Conservation (phyloP, 352 stramenopile genomes). For the Aphanomyces stellatus region DNA sequence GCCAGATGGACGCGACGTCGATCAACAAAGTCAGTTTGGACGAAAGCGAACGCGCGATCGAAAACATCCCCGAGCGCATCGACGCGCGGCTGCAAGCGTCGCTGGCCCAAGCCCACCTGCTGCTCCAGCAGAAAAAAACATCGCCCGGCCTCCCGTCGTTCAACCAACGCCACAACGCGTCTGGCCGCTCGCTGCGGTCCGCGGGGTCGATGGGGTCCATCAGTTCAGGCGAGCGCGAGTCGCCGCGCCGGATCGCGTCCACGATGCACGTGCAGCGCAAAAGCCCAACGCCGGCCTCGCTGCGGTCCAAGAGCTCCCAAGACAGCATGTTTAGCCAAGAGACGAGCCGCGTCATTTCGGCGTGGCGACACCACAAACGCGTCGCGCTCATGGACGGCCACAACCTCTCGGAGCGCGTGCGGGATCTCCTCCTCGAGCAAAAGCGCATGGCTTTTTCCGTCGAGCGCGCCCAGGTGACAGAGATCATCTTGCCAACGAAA, state of each 20-base stretch:
- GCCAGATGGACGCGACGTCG: conserved; percentile 31
- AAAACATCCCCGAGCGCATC: conserved; percentile 82
- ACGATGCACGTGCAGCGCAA: neutral
- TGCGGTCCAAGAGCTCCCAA: conserved; percentile 42
- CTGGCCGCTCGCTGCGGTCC: neutral
- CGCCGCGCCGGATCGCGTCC: neutral
- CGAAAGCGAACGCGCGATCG: conserved; percentile 75
- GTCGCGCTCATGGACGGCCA: conserved; percentile 83
- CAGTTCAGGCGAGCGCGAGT: conserved; percentile 14
- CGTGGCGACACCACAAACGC: conserved; percentile 80
- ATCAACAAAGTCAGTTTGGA: conserved; percentile 68
- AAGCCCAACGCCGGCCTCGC: conserved; percentile 10
- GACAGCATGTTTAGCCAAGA: conserved; percentile 26
- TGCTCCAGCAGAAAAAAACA: conserved; percentile 65
- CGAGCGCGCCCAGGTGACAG: conserved; percentile 71
- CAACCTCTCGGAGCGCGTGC: conserved; percentile 67
- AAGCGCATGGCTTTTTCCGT: conserved; percentile 81
- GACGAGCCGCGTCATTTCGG: conserved; percentile 74
- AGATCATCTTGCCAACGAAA: conserved; percentile 68
- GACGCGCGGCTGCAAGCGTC: conserved; percentile 66
- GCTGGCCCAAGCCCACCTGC: conserved; percentile 58
- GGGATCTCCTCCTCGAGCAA: conserved; percentile 79
- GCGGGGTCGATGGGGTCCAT: conserved; percentile 12
- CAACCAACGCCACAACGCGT: too few species aligned
- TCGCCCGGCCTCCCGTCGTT: too few species aligned